phyloP scores from a whole-genome alignment of 805 yeast genomes.

The Lachancea sp. region DNA sequence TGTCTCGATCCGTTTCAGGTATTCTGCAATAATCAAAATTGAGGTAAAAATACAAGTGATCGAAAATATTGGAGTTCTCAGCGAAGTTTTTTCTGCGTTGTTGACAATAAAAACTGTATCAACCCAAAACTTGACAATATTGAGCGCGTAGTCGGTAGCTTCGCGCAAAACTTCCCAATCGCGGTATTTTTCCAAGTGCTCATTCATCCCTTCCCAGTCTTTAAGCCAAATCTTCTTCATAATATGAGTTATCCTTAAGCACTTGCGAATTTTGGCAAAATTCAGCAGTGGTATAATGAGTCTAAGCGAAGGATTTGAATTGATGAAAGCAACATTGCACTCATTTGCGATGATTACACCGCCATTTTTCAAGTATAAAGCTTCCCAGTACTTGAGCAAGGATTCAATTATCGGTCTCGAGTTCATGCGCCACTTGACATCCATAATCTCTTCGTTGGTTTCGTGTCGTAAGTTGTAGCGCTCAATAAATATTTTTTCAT shows the following conservation, averaged over 20 bases:
- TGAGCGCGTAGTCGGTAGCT: slow-evolving; percentile 50
- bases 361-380: slow-evolving; percentile 51
- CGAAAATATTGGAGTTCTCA: slow-evolving; percentile 71
- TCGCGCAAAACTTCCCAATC: slow-evolving; percentile 63
- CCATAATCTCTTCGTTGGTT: slow-evolving; percentile 39
- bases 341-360: slow-evolving; percentile 54
- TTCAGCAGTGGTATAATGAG: slow-evolving; percentile 59
- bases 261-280: slow-evolving; percentile 60
- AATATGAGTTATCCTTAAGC: slow-evolving; percentile 55
- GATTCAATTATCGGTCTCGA: slow-evolving; percentile 53
- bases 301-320: slow-evolving; percentile 52
- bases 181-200: slow-evolving; percentile 39
- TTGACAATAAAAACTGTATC: slow-evolving; percentile 59
- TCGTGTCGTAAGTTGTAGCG: slow-evolving; percentile 35
- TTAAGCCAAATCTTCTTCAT: slow-evolving; percentile 54
- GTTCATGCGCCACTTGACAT: slow-evolving; percentile 60
- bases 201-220: slow-evolving; percentile 65
- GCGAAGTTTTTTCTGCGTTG: slow-evolving; percentile 59
- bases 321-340: slow-evolving; percentile 32
- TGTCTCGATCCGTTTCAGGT: slow-evolving; percentile 49
- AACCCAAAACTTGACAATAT: slow-evolving; percentile 62
- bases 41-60: slow-evolving; percentile 64
- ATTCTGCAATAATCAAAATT: slow-evolving; percentile 56
- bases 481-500: slow-evolving; percentile 57
- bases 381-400: slow-evolving; percentile 63